Evolutionary conservation across 75 land plant genomes (phyloP), one percentile per base, ranked within the genome.

Genomic region (Pinus taeda): DNA sequence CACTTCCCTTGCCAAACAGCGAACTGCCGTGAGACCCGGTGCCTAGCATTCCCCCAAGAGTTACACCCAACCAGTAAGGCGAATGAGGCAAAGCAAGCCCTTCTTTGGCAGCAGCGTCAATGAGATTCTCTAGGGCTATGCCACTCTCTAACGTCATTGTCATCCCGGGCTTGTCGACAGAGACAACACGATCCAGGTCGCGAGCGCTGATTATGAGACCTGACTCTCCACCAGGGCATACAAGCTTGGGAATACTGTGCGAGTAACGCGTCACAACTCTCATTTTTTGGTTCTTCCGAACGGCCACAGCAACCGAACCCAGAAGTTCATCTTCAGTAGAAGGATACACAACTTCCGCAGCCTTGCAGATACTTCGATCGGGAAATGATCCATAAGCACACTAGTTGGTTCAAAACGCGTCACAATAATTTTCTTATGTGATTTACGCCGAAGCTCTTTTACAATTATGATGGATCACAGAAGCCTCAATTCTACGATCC

Each of bases 21-120:
- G 86, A 80, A 78, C 88, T 87, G 14, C 88, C 88, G 60, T 88
- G 90, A 73, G 85, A 78, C 8, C 90, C 90, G n/a, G 88, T 86
- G 59, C 85, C 63, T 3, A 88, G n/a, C 64, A 86, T 6, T 21
- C 90, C 90, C n/a, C 82, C 88, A 4, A 15, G 15, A 4, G 81
- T 78, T 39, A 88, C 53, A 6, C 88, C 90, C 6, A 26, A 59
- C 90, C 88, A 88, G 80, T 83, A 88, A 3, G 88, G 88, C n/a
- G 83, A 65, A 56, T 77, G 39, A 15, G 85, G 89, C 85, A 39
- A 87, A 36, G 85, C 85, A 6, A 88, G 73, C 21, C 85, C 89
- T 4, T 42, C 3, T 17, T 15, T 21, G 2, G 85, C 84, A 7
- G 83, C 82, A 9, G 80, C 84, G 4, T 84, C 76, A 4, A 92